Conservation (phyloP, 1,284 basidiomycete species). For the Moesziomyces parantarcticus region DNA sequence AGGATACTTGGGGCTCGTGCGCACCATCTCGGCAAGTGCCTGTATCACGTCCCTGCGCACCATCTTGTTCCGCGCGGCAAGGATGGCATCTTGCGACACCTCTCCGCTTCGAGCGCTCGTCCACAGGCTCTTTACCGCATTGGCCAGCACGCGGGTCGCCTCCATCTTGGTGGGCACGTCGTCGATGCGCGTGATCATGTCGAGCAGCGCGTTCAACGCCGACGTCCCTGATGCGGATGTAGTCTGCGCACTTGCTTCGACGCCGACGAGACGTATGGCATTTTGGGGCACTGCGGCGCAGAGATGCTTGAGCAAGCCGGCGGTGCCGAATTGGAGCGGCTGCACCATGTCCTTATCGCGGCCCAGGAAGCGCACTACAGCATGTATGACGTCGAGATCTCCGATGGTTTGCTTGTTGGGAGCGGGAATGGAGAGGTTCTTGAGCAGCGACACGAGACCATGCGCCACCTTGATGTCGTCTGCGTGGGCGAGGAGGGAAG, state of each 20-base stretch:
- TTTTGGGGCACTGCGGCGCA: slow-evolving; percentile 72
- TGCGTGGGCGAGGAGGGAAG: slow-evolving; percentile 35
- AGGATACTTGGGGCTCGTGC: slow-evolving; percentile 81
- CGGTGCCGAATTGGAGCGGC: slow-evolving; percentile 84
- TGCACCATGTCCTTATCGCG: slow-evolving; percentile 55
- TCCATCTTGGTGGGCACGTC: slow-evolving; percentile 86
- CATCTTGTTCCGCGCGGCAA: slow-evolving; percentile 18
- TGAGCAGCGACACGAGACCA: slow-evolving; percentile 53
- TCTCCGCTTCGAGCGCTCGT: slow-evolving; percentile 15
- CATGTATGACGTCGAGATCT: slow-evolving; percentile 27
- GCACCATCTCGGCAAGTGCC: slow-evolving; percentile 79
- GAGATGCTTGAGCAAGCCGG: slow-evolving; percentile 88
- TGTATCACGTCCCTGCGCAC: slow-evolving; percentile 38
- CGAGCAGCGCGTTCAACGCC: slow-evolving; percentile 78
- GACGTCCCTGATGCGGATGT: neutral
- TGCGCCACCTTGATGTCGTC: slow-evolving; percentile 57
- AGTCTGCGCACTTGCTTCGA: neutral
- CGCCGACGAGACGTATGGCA: slow-evolving; percentile 74
- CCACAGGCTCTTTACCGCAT: slow-evolving; percentile 72
- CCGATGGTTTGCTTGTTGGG: slow-evolving; percentile 55
- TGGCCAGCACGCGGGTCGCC: slow-evolving; percentile 86
- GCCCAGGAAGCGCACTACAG: slow-evolving; percentile 33
- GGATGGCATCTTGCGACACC: slow-evolving; percentile 2
- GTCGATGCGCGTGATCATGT: slow-evolving; percentile 81
- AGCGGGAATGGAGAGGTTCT: slow-evolving; percentile 59